Evolutionary conservation across 345 rosid species (phyloP).

Genomic region (Viola odorata): DNA sequence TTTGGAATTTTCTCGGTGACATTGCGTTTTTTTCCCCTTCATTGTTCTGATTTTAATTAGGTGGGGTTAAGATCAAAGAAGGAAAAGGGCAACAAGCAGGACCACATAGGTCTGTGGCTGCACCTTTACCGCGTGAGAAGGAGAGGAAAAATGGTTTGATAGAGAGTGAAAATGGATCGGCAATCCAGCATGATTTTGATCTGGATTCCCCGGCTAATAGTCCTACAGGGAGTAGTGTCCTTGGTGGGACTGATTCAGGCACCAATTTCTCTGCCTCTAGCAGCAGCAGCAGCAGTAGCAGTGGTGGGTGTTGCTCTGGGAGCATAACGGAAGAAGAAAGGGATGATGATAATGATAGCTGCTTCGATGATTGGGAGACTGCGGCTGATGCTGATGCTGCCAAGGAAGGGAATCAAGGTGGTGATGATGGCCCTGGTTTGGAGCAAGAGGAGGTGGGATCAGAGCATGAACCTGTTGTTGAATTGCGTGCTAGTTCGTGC

Average conservation of each 20-base stretch:
- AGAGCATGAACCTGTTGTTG: constrained; percentile 19
- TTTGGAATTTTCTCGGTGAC: constrained; percentile 7
- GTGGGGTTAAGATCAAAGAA: constrained; percentile 49
- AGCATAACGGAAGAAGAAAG: constrained; percentile 74
- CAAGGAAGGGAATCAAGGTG: constrained; percentile 38
- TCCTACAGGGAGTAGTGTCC: constrained; percentile 34
- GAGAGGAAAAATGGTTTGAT: constrained; percentile 26
- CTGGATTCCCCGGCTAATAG: constrained; percentile 54
- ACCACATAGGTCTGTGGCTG: not conserved
- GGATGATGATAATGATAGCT: constrained; percentile 51
- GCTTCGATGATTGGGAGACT: constrained; percentile 97
- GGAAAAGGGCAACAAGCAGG: constrained; percentile 39
- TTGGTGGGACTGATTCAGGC: constrained; percentile 36
- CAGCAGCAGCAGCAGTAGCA: constrained; percentile 48
- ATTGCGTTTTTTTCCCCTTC: constrained; percentile 10
- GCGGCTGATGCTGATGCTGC: constrained; percentile 83
- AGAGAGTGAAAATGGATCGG: constrained; percentile 33
- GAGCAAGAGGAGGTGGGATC: constrained; percentile 14
- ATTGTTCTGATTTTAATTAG: constrained; percentile 19
- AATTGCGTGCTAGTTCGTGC: constrained; percentile 17
- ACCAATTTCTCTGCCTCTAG: constrained; percentile 41
- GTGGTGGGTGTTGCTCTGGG: constrained; percentile 81
- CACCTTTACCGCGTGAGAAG: constrained; percentile 9
- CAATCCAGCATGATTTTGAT: constrained; percentile 49
- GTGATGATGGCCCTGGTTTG: constrained; percentile 23